Evolutionary conservation across 192 early-diverging fungal genomes (phyloP).

Genomic region (Oehlia diaphana): DNA sequence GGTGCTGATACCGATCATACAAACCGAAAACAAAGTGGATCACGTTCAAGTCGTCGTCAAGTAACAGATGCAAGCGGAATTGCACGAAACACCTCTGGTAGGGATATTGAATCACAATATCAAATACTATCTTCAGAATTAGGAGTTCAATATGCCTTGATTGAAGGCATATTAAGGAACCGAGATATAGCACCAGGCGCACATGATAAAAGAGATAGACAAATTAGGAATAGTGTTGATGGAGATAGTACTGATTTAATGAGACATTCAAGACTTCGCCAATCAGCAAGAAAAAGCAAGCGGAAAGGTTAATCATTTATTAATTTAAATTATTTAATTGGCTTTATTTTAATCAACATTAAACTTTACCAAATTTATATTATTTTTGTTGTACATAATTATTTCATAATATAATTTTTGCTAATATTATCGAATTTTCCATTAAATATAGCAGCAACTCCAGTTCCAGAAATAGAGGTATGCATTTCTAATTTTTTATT

Average conservation of each 20-base stretch:
- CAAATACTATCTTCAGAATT: conserved; percentile 26
- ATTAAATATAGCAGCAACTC: not conserved
- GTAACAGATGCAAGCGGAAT: not conserved
- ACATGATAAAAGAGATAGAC: conserved; percentile 21
- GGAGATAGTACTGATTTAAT: conserved; percentile 18
- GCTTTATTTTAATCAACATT: too few species aligned
- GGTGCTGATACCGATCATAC: conserved; percentile 8
- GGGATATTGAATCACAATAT: conserved; percentile 22
- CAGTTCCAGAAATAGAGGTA: not conserved
- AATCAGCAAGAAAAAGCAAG: not conserved
- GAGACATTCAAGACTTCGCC: conserved; percentile 10
- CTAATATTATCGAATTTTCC: not conserved
- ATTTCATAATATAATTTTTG: not conserved
- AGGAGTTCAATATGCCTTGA: conserved; percentile 27
- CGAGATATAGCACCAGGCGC: not conserved
- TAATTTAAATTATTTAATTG: not conserved
- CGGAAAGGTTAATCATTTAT: conserved; percentile 7
- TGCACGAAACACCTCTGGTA: conserved; percentile 2
- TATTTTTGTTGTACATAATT: not conserved
- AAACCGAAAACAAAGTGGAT: conserved; percentile 13
- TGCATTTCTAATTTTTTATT: not conserved
- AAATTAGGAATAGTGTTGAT: conserved; percentile 1
- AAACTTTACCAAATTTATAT: too few species aligned
- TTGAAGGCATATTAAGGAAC: conserved; percentile 27
- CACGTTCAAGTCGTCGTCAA: conserved; percentile 7